Conservation (phyloP, 106 monocot species). For the Dioscorea alata region DNA sequence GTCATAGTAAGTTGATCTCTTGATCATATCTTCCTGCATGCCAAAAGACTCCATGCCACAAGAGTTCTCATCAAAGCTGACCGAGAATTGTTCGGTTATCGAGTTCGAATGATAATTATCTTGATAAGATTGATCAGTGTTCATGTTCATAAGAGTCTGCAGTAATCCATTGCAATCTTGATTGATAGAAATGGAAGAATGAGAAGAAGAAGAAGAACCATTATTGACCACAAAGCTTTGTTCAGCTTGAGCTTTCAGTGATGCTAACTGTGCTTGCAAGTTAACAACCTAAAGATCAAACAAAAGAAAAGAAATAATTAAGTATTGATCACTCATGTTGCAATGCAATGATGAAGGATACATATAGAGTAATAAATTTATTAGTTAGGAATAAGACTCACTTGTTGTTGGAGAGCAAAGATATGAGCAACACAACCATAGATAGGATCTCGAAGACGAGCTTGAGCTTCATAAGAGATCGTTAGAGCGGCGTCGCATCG, state of each 20-base stretch:
- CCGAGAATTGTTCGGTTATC: slow-evolving; percentile 3
- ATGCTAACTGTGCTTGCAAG: slow-evolving; percentile 74
- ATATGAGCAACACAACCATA: slow-evolving; percentile 73
- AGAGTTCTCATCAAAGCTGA: slow-evolving; percentile 18
- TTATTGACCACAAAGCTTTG: slow-evolving; percentile 18
- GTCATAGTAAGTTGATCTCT: slow-evolving; percentile 13
- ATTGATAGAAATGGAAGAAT: neutral
- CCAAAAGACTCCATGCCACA: slow-evolving; percentile 14
- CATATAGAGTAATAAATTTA: neutral
- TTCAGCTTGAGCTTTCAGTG: slow-evolving; percentile 52
- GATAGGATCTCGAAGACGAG: slow-evolving; percentile 50
- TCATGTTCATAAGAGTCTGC: slow-evolving; percentile 19
- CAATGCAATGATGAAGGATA: neutral
- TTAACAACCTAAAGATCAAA: slow-evolving; percentile 39
- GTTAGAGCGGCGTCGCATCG: slow-evolving; percentile 55
- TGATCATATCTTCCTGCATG: neutral
- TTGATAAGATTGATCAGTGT: slow-evolving; percentile 5
- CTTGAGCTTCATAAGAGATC: slow-evolving; percentile 71
- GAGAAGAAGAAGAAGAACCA: slow-evolving; percentile 9
- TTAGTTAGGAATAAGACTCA: neutral
- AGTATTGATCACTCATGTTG: neutral
- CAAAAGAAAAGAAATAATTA: too few species aligned
- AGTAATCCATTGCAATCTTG: neutral
- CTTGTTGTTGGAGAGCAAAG: slow-evolving; percentile 69
- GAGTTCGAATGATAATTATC: slow-evolving; percentile 3